Conservation (phyloP, 257 asterid species). For the Ligustrum vulgare region DNA sequence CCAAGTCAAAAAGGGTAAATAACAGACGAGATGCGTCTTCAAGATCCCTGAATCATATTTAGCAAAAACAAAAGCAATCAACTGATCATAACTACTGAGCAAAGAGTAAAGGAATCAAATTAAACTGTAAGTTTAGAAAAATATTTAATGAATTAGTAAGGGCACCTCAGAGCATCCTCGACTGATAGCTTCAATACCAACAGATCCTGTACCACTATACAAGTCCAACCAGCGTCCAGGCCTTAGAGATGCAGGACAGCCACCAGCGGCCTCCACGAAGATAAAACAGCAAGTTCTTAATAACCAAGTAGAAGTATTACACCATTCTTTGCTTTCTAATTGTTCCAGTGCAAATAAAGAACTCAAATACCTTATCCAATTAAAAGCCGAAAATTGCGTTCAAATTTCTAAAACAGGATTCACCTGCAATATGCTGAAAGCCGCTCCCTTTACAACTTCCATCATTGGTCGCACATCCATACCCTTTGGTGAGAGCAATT, state of each 20-base stretch:
- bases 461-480: constrained; percentile 98
- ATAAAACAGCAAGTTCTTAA: constrained; percentile 12
- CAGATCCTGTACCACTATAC: constrained; percentile 98
- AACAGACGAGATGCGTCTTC: background rate
- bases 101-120: background rate
- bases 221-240: constrained; percentile 98
- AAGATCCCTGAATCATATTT: background rate
- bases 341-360: background rate
- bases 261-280: constrained; percentile 80
- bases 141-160: constrained; percentile 3
- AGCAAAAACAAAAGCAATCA: background rate
- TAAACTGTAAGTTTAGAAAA: background rate
- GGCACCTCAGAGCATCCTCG: constrained; percentile 95
- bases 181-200: constrained; percentile 97
- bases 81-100: background rate
- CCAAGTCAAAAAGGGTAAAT: constrained; percentile 10
- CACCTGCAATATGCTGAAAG: constrained; percentile 91
- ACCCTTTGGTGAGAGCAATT: constrained; percentile 91
- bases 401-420: constrained; percentile 13
- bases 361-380: background rate
- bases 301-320: constrained; percentile 19
- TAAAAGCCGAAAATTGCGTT: constrained; percentile 14
- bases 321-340: constrained; percentile 7
- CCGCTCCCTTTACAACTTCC: constrained; percentile 98
- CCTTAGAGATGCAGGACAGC: constrained; percentile 72